Percentiles rank a stretch among this genome's conserved stretches.
These are phyloP conservation scores for Tuber microsphaerosporum DNA, from an alignment of 495 filamentous ascomycete species.

Conservation along the genomic window DNA sequence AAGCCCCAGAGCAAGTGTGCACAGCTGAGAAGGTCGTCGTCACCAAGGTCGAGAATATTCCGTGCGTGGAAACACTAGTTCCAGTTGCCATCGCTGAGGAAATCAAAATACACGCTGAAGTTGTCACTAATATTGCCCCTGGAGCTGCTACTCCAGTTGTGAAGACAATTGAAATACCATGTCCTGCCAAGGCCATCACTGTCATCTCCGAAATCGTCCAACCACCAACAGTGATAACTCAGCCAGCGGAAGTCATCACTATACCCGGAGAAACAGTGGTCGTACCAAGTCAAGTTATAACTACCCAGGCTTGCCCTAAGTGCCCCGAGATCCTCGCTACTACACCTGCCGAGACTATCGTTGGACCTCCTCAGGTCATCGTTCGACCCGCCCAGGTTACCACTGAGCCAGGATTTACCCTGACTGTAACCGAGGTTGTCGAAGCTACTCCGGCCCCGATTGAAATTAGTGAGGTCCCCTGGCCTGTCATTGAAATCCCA, in stretches of 20 bases:
- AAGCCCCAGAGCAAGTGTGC: constrained; percentile 8
- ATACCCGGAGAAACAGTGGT: constrained; percentile 28
- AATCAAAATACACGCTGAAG: constrained; percentile 22
- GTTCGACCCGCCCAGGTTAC: constrained; percentile 17
- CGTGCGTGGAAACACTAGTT: constrained; percentile 24
- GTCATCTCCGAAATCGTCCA: constrained; percentile 13
- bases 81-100: constrained; percentile 23
- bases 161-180: constrained; percentile 15
- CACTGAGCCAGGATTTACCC: constrained; percentile 19
- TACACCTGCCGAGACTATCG: constrained; percentile 22
- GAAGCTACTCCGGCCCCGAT: constrained; percentile 10
- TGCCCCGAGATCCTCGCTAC: constrained; percentile 17
- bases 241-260: constrained; percentile 27
- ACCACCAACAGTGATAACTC: constrained; percentile 24
- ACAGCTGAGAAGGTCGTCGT: constrained; percentile 24
- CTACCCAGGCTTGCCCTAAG: constrained; percentile 18
- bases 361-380: constrained; percentile 18
- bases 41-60: constrained; percentile 19
- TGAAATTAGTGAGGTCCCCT: constrained; percentile 8
- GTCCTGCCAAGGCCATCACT: constrained; percentile 3
- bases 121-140: constrained; percentile 2
- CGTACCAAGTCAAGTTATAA: constrained; percentile 16
- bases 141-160: constrained; percentile 8
- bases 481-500: constrained; percentile 6
- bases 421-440: constrained; percentile 15